Percentiles rank a stretch among this genome's conserved stretches.
Evolutionary conservation across 78 protist genomes (phyloP).

Genomic region (Planoprotostelium fungivorum): DNA sequence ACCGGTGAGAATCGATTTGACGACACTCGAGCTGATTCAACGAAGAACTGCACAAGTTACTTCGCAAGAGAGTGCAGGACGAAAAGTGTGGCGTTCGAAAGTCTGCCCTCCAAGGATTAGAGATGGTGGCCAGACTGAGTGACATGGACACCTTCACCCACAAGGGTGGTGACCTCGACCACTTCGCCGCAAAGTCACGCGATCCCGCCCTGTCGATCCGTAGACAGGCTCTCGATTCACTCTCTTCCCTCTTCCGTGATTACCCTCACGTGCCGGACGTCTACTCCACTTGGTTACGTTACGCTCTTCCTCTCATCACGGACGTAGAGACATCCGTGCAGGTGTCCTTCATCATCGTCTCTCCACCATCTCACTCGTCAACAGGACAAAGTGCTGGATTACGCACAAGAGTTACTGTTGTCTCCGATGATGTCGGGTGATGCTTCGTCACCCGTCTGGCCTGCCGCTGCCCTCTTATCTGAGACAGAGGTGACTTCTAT

Average conservation of each 20-base stretch:
- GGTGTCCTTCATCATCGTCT: neutral
- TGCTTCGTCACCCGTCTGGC: neutral
- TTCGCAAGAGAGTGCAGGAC: conserved; percentile 39
- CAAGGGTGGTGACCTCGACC: neutral
- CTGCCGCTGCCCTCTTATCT: neutral
- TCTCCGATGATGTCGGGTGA: neutral
- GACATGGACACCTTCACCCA: neutral
- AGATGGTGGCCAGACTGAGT: conserved; percentile 6
- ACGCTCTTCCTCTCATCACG: conserved; percentile 29
- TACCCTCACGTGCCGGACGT: conserved; percentile 1
- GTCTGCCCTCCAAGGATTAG: conserved; percentile 60
- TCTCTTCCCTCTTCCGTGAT: conserved; percentile 7
- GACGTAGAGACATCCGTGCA: conserved; percentile 23
- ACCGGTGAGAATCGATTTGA: neutral
- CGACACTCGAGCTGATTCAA: neutral
- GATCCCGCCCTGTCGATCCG: conserved; percentile 45
- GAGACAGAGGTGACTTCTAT: neutral
- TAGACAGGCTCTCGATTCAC: conserved; percentile 25
- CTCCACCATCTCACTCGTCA: neutral
- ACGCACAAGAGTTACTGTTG: neutral
- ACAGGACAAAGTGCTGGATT: neutral
- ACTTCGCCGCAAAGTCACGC: conserved; percentile 1
- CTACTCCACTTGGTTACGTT: conserved; percentile 29
- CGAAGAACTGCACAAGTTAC: conserved; percentile 8
- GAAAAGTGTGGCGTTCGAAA: conserved; percentile 55